Evolutionary conservation across 257 asterid species (phyloP), one percentile per base, ranked within the genome.

Genomic region (Coffea eugenioides): DNA sequence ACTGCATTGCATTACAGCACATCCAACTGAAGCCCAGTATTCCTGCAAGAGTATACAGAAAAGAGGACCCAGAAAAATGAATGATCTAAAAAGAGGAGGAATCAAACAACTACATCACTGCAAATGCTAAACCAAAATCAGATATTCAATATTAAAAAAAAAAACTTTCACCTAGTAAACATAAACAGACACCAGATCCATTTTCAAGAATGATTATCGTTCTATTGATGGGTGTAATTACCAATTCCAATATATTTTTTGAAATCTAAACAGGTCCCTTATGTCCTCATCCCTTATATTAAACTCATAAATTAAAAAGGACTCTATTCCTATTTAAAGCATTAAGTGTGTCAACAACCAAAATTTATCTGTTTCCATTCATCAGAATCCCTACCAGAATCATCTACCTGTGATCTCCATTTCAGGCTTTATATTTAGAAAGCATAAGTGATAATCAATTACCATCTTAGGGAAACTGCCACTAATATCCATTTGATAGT

Each of bases 1-100:
- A 89, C 99, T 95, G 88, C 99, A 95, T 86, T 95, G 99, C 99
- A 95, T 93, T 84, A 95, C 93, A 27, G 98, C 93, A 64, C 99
- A 95, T 73, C 99, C 99, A 73, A 92, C 97, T 21, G 97, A 93
- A 82, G 98, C 98, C 99, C 98, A 95, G 88, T 92, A 95, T 83
- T 95, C 98, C 99, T 95, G 90, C 78, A 68, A 77, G 73, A 73
- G 51, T 61, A 75, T 48, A 78, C 51, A 62, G 57, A 77, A 49
- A 77, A 48, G 52, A 13, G 52, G 27, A 2, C 6, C 23, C 41
- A 36, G 34, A 34, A 18, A 59, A 11, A 12, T 0, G 25, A 76
- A 79, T 11, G 68, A 23, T n/a, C n/a, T 21, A 41, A 36, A 41
- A 36, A 65, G 36, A 80, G 20, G 21, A 59, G 64, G 78, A 21